Conservation (phyloP, 2,329 filamentous ascomycete genomes). For the Arthrobotrys pseudoclavata region DNA sequence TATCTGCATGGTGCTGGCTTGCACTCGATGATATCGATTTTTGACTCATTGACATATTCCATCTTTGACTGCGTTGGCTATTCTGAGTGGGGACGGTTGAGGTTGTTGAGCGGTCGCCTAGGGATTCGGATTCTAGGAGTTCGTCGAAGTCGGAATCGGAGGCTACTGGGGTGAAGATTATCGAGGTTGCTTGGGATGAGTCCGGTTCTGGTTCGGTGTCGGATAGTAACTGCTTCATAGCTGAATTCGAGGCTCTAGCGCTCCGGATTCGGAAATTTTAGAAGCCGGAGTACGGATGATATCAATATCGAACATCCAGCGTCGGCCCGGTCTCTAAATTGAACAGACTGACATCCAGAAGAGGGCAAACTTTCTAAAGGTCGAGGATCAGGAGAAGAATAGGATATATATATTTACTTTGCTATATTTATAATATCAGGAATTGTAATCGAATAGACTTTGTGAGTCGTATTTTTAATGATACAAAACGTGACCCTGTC, state of each 20-base stretch:
- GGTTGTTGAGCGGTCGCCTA: slow-evolving; percentile 53
- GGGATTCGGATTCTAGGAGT: slow-evolving; percentile 49
- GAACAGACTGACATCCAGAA: too few relatives aligned
- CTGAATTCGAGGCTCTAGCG: not conserved
- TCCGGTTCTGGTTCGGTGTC: slow-evolving; percentile 34
- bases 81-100: slow-evolving; percentile 45
- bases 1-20: not conserved
- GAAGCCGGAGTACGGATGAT: too few relatives aligned
- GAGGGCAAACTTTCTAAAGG: too few relatives aligned
- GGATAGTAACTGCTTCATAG: slow-evolving; percentile 33
- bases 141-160: slow-evolving; percentile 57
- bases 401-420: too few relatives aligned
- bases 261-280: too few relatives aligned
- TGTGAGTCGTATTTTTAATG: too few relatives aligned
- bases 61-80: slow-evolving; percentile 27
- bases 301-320: too few relatives aligned
- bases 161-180: slow-evolving; percentile 38
- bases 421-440: too few relatives aligned
- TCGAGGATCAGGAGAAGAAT: too few relatives aligned
- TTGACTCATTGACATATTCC: not conserved
- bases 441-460: too few relatives aligned
- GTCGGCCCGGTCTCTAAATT: too few relatives aligned
- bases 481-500: not conserved
- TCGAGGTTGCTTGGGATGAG: slow-evolving; percentile 11
- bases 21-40: not conserved